Evolutionary conservation across 371 early-diverging fungal genomes (phyloP), one percentile per base, ranked within the genome.

Genomic region (Rhizopus microsporus): DNA sequence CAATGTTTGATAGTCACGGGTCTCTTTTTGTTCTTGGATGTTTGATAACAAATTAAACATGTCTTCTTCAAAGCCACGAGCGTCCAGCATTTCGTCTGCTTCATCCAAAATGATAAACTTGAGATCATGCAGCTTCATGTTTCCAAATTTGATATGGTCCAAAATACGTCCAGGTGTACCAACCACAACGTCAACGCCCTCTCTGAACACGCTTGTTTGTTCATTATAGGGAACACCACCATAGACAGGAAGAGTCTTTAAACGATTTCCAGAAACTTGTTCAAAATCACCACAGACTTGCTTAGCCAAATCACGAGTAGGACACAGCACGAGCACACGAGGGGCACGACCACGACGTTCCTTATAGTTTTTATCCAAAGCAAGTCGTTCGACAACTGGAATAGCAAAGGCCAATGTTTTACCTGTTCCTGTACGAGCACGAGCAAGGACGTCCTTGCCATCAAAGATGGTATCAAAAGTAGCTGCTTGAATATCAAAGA

Each of bases 131-230:
- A 96, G 82, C 43, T 85, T 85, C 54, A 96, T 71, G 63, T 23
- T 23, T 23, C 23, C 23, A 62, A 88, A 92, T 55, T 97, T 90
- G 61, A 97, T 88, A 51, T 96, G 90, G 69, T 99, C 99, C 52
- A 96, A 84, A 35, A 97, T 77, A 67, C 99, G 92, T 33, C 99
- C 99, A 3, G 99, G 99, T 12, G 99, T 98, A 44, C 97, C 99
- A 32, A 99, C 91, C 23, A 99, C 85, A 31, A 97, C 88, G 72
- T 99, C 98, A 13, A 93, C 88, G 45, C 99, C 99, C 17, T 83
- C 77, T 53, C 90, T 83, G 57, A 99, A 72, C 7, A 86, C 92
- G 16, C 74, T 71, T 40, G 83, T 82, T 74, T 96, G 97, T 47
- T 84, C 78, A 50, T 83, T 82, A 73, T 93, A 91, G 39, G 94